Percentiles rank a stretch among this genome's conserved stretches.
These are phyloP conservation scores for Phytophthora citrophthora DNA, from an alignment of 352 stramenopile species.

Conservation along the genomic window DNA sequence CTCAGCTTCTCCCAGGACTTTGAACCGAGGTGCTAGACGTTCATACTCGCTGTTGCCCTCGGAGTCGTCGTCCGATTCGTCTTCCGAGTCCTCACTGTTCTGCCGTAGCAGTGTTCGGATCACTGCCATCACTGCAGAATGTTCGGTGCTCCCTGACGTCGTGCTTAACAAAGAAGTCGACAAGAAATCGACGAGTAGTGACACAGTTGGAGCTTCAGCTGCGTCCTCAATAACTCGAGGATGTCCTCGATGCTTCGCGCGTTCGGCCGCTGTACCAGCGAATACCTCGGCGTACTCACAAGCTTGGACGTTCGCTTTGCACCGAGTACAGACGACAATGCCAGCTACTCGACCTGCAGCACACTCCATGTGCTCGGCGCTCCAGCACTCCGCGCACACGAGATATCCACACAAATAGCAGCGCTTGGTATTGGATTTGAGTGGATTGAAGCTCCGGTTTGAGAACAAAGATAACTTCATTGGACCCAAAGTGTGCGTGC, in stretches of 20 bases:
- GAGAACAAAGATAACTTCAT: conserved; percentile 20
- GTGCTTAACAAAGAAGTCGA: conserved; percentile 16
- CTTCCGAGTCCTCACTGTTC: not conserved
- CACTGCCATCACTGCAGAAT: conserved; percentile 20
- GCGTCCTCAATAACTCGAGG: conserved; percentile 23
- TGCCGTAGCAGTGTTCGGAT: conserved; percentile 29
- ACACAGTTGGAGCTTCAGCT: conserved; percentile 1
- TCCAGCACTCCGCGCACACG: conserved; percentile 45
- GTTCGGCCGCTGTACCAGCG: conserved; percentile 23
- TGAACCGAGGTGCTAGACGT: not conserved
- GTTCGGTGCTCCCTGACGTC: conserved; percentile 16
- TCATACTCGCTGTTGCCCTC: conserved; percentile 5
- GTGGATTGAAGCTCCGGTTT: conserved; percentile 2
- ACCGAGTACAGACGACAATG: conserved; percentile 53
- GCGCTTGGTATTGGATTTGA: conserved; percentile 33
- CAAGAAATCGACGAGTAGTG: conserved; percentile 34
- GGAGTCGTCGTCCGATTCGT: conserved; percentile 6
- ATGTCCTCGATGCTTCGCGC: conserved; percentile 19
- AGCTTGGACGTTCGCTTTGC: conserved; percentile 48
- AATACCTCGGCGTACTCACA: conserved; percentile 52
- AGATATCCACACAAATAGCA: conserved; percentile 47
- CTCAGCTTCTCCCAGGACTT: conserved; percentile 12
- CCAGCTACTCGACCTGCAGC: conserved; percentile 28
- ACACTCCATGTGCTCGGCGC: conserved; percentile 37
- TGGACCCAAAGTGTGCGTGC: conserved; percentile 45